Evolutionary conservation across 352 stramenopile species (phyloP).

Genomic region (Phytophthora citricola): DNA sequence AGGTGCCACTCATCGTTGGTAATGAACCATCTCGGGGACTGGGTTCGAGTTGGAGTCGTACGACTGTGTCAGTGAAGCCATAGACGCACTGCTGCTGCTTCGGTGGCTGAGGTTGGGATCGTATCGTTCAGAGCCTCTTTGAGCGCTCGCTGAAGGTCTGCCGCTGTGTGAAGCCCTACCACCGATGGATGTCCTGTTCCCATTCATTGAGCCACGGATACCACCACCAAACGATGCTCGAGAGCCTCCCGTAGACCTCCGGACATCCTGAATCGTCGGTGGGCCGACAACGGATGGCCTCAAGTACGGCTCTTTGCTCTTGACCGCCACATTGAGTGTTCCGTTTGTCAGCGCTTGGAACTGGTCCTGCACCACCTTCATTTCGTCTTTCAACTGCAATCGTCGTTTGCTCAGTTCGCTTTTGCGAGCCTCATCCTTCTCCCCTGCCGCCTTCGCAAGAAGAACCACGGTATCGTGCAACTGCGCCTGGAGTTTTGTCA

Average conservation of each 20-base stretch:
- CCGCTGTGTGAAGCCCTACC: conserved; percentile 14
- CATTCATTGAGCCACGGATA: conserved; percentile 29
- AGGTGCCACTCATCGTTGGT: conserved; percentile 54
- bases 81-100: conserved; percentile 68
- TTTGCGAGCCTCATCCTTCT: conserved; percentile 59
- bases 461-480: conserved; percentile 73
- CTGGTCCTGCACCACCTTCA: conserved; percentile 71
- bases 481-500: conserved; percentile 51
- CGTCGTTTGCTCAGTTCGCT: conserved; percentile 60
- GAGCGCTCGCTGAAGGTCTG: conserved; percentile 12
- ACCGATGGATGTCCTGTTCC: conserved; percentile 30
- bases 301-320: conserved; percentile 34
- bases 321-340: conserved; percentile 33
- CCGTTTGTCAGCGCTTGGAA: conserved; percentile 51
- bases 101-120: conserved; percentile 38
- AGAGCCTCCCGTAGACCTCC: conserved; percentile 35
- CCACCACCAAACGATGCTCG: conserved; percentile 42
- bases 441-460: conserved; percentile 59
- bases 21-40: conserved; percentile 31
- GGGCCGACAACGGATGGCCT: conserved; percentile 42
- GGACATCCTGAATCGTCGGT: conserved; percentile 28
- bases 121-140: conserved; percentile 40
- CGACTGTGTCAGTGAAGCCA: conserved; percentile 54
- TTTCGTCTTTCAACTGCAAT: conserved; percentile 76
- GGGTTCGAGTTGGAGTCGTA: conserved; percentile 67